Evolutionary conservation across 225 moss, liverwort and hornwort genomes (phyloP).

Genomic region (Asterella californica): DNA sequence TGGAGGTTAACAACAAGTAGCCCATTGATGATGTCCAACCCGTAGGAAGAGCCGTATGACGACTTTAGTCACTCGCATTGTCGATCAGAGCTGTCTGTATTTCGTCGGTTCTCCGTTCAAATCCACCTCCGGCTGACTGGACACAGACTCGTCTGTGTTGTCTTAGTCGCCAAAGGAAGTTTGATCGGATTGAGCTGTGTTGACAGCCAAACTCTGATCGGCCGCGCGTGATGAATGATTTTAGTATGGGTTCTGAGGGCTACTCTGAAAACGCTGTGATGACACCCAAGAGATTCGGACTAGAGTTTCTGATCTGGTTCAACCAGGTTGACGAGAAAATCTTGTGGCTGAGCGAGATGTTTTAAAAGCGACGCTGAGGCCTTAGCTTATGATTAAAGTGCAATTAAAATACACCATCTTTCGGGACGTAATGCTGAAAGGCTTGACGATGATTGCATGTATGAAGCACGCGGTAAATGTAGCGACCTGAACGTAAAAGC

Average conservation of each 20-base stretch:
- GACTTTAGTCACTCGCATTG: constrained; percentile 10
- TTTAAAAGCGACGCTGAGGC: no score
- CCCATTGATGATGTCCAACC: constrained; percentile 17
- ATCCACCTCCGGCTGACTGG: constrained; percentile 12
- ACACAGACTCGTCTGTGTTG: constrained; percentile 9
- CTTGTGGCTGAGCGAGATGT: neutral
- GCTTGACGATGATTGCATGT: constrained; percentile 23
- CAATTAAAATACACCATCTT: constrained; percentile 27
- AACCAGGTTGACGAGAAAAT: constrained; percentile 14
- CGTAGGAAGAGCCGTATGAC: constrained; percentile 29
- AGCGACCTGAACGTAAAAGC: constrained; percentile 23
- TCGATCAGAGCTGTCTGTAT: neutral
- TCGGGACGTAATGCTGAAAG: constrained; percentile 28
- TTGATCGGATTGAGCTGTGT: constrained; percentile 13
- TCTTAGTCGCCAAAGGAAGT: neutral
- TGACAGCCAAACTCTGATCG: neutral
- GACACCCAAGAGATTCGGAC: constrained; percentile 9
- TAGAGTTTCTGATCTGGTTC: constrained; percentile 18
- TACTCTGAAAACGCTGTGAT: neutral
- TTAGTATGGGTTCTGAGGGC: constrained; percentile 24
- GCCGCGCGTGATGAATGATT: constrained; percentile 20
- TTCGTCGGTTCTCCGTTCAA: constrained; percentile 1
- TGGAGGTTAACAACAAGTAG: neutral
- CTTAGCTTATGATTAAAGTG: constrained; percentile 13
- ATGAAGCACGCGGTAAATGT: neutral